Percentiles rank a stretch among this genome's conserved stretches.
These are phyloP conservation scores for Entamoeba histolytica DNA, from an alignment of 208 protist species.

Conservation along the genomic window DNA sequence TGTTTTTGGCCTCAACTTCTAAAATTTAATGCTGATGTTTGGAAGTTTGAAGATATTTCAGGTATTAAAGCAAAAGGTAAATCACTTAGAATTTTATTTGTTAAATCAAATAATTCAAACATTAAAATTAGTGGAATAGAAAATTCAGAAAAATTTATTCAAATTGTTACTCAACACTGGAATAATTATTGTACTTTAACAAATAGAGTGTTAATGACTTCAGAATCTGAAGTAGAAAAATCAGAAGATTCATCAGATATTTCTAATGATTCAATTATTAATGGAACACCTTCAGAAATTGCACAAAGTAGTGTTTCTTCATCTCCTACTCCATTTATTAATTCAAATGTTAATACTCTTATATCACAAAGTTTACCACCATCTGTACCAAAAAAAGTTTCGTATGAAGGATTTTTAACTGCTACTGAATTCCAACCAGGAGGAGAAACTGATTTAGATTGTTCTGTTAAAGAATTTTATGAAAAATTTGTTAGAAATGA, in stretches of 20 bases:
- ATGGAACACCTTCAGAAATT: not conserved
- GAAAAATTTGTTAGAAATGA: not conserved
- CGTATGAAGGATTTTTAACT: not conserved
- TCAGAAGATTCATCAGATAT: no score
- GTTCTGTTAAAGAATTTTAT: not conserved
- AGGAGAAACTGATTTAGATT: not conserved
- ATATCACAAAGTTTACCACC: no score
- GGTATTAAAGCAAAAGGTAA: not conserved
- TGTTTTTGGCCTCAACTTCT: not conserved
- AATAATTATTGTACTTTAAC: not conserved
- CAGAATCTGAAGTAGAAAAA: no score
- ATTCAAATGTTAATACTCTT: no score
- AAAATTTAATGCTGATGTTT: not conserved
- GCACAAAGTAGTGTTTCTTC: not conserved
- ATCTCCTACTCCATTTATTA: not conserved
- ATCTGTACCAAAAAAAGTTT: not conserved
- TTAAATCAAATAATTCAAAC: not conserved
- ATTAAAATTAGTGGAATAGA: not conserved
- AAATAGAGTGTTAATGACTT: not conserved
- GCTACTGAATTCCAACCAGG: not conserved
- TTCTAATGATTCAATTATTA: not conserved
- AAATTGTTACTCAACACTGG: not conserved
- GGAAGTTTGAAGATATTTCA: not conserved
- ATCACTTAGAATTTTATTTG: not conserved
- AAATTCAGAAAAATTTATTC: not conserved